Evolutionary conservation across 257 asterid genomes (phyloP), one percentile per base, ranked within the genome.

Genomic region (Ocimum tenuiflorum): DNA sequence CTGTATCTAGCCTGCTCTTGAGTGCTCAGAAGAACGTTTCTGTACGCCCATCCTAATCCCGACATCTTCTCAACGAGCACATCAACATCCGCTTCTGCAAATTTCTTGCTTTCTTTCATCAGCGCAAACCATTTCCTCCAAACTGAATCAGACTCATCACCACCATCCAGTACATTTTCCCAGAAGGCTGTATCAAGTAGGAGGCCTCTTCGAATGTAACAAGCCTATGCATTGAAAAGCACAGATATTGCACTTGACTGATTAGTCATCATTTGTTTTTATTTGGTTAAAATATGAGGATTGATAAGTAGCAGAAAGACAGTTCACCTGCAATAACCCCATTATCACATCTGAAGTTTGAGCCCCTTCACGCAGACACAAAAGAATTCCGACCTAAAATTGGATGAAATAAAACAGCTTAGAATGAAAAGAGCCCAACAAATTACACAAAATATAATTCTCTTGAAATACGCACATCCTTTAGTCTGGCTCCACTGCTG

Each of bases 321-420:
- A 22, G 36, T 47, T 72, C 73, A 84, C 97, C 85, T 89, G 97
- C 78, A 92, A 69, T 53, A 87, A 67, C 43, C 95, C 96, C 81
- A 53, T 70, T 60, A 84, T 70, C 48, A 84, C 50, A 67, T 89
- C 95, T 58, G 78, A 54, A 64, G 95, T 78, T 70, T 74, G 70
- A 48, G 95, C 87, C 18, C 88, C 96, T 77, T 92, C 99, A 54
- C 95, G 86, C 12, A 92, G 65, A 64, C 73, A 82, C 9, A 92
- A 76, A 63, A 92, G 87, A 69, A 89, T 69, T 22, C 84, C 84
- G 8, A 74, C 78, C 97, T 88, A 79, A 20, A 72, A 74, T 61
- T 42, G 64, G 51, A 50, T 14, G 41, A 47, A 52, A n/a, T n/a
- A n/a, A n/a, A 20, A 63, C 9, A 14, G 38, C 22, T 45, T 39